Evolutionary conservation across 495 filamentous ascomycete species (phyloP).

Genomic region (Hypoxylon trugodes): DNA sequence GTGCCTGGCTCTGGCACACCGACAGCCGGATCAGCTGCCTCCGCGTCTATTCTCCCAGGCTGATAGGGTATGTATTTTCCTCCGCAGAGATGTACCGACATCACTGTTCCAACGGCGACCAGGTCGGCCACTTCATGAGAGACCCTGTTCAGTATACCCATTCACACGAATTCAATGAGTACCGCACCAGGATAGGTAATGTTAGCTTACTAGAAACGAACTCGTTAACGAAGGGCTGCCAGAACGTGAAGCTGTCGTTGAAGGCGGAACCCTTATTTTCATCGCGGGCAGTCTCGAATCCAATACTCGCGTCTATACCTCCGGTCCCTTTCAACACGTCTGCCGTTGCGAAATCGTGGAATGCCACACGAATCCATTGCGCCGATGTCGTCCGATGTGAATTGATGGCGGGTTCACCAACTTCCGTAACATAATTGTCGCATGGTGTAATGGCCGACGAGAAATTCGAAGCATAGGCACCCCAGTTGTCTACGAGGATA

Average conservation of each 20-base stretch:
- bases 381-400: constrained; percentile 56
- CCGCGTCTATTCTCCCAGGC: constrained; percentile 59
- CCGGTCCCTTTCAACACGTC: constrained; percentile 53
- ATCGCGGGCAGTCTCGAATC: constrained; percentile 52
- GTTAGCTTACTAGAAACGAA: constrained; percentile 41
- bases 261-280: constrained; percentile 60
- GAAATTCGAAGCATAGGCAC: constrained; percentile 46
- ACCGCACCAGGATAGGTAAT: not conserved
- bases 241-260: constrained; percentile 54
- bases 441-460: constrained; percentile 46
- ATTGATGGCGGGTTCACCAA: constrained; percentile 45
- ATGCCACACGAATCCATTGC: constrained; percentile 61
- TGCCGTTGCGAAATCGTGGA: constrained; percentile 62
- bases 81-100: constrained; percentile 57
- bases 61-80: constrained; percentile 57
- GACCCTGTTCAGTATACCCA: constrained; percentile 24
- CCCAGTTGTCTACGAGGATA: constrained; percentile 47
- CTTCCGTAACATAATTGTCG: constrained; percentile 41
- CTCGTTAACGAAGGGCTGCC: constrained; percentile 46
- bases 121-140: constrained; percentile 56
- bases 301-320: constrained; percentile 60
- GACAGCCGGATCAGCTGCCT: constrained; percentile 47
- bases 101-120: constrained; percentile 56
- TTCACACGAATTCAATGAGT: not conserved
- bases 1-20: constrained; percentile 61